Evolutionary conservation across 2,329 filamentous ascomycete species (phyloP).

Genomic region (Nemania sp.): DNA sequence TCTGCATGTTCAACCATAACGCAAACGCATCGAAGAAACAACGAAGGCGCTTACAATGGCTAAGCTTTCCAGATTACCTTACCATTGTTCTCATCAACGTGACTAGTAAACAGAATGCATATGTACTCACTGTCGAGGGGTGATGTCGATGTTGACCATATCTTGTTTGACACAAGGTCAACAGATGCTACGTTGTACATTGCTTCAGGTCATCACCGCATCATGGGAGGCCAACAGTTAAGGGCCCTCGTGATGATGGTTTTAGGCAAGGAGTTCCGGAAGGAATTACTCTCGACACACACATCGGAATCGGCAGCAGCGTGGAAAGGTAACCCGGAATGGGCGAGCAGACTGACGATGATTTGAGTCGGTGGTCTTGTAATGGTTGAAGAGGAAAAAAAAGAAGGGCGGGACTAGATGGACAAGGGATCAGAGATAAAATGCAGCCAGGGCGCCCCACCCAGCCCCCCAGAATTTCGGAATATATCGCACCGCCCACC

Average conservation of each 20-base stretch:
- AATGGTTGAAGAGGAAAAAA: slow-evolving; percentile 34
- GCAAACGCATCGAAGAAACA: slow-evolving; percentile 3
- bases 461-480: slow-evolving; percentile 25
- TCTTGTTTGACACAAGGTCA: background rate
- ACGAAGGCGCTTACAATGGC: slow-evolving; percentile 27
- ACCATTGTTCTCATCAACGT: slow-evolving; percentile 36
- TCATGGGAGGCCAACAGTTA: slow-evolving; percentile 63
- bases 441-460: background rate
- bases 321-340: slow-evolving; percentile 33
- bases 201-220: slow-evolving; percentile 70
- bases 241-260: slow-evolving; percentile 71
- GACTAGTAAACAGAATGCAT: slow-evolving; percentile 4
- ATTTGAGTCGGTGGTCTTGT: slow-evolving; percentile 52
- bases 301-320: slow-evolving; percentile 56
- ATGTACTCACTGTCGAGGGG: slow-evolving; percentile 12
- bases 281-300: slow-evolving; percentile 60
- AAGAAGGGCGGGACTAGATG: slow-evolving; percentile 11
- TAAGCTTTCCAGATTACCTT: slow-evolving; percentile 41
- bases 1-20: slow-evolving; percentile 39
- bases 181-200: slow-evolving; percentile 50
- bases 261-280: slow-evolving; percentile 63
- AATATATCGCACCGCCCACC: slow-evolving; percentile 26
- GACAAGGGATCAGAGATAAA: slow-evolving; percentile 25
- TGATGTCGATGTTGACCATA: background rate
- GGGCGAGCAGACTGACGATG: slow-evolving; percentile 45